Conservation (phyloP, 495 filamentous ascomycete genomes). For the Podospora appendiculata region DNA sequence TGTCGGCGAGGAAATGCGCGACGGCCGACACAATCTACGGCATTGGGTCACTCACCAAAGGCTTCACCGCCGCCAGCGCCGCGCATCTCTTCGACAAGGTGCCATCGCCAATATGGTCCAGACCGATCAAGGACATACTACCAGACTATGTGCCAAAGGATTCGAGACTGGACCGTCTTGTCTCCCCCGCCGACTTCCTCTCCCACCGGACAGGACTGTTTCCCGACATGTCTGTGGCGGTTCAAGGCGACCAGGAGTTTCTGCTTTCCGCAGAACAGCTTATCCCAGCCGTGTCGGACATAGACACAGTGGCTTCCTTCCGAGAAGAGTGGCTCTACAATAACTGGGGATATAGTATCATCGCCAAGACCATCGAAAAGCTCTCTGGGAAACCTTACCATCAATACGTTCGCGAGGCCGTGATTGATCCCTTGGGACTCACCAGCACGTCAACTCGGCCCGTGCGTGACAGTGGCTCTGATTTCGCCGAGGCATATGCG, state of each 20-base stretch:
- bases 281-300: constrained; percentile 1
- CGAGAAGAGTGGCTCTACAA: constrained; percentile 17
- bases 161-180: background rate
- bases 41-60: constrained; percentile 7
- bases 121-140: constrained; percentile 2
- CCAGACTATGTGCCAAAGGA: constrained; percentile 2
- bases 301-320: background rate
- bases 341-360: constrained; percentile 16
- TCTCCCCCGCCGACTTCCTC: constrained; percentile 3
- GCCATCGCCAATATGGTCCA: background rate
- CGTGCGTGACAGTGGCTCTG: background rate
- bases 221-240: background rate
- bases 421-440: constrained; percentile 5
- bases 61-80: background rate
- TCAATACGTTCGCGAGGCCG: constrained; percentile 1
- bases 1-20: background rate
- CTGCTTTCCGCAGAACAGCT: background rate
- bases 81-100: too few relatives aligned
- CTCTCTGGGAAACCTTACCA: constrained; percentile 5
- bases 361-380: constrained; percentile 15
- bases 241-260: background rate
- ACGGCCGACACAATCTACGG: constrained; percentile 3
- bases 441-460: background rate
- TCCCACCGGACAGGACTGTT: constrained; percentile 5
- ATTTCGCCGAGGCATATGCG: constrained; percentile 4